These are phyloP conservation scores for Discostella stelligera DNA, from an alignment of 352 stramenopile genomes.

Conservation along the genomic window DNA sequence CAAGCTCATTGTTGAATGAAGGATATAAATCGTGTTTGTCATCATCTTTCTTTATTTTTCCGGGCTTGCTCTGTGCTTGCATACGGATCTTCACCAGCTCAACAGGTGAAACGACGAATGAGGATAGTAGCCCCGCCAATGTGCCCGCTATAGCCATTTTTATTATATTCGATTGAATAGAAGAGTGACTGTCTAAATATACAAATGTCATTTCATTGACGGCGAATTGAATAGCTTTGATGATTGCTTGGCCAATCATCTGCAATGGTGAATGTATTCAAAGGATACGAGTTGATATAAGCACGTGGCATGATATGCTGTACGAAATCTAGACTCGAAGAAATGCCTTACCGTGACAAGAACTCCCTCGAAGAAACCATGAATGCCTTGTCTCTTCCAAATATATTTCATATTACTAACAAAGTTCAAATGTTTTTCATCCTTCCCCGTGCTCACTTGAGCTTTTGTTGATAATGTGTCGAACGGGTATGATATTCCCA, in stretches of 20 bases:
- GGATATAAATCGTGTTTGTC: conserved; percentile 14
- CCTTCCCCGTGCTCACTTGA: conserved; percentile 48
- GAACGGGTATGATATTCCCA: conserved; percentile 70
- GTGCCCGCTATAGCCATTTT: conserved; percentile 49
- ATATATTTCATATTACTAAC: conserved; percentile 40
- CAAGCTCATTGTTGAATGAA: conserved; percentile 56
- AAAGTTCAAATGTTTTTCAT: conserved; percentile 27
- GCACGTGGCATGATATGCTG: no score
- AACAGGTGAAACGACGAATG: conserved; percentile 71
- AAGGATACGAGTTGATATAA: background rate
- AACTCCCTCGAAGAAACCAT: conserved; percentile 77
- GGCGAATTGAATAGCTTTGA: conserved; percentile 76
- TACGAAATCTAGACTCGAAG: background rate
- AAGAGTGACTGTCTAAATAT: conserved; percentile 42
- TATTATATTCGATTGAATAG: conserved; percentile 37
- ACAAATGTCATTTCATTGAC: conserved; percentile 65
- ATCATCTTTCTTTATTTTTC: conserved; percentile 41
- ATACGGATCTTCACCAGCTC: conserved; percentile 79
- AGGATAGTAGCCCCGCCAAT: conserved; percentile 51
- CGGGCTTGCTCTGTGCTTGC: conserved; percentile 54
- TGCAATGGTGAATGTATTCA: background rate
- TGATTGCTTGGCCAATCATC: conserved; percentile 76
- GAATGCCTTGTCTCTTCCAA: conserved; percentile 50
- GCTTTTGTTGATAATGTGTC: conserved; percentile 76
- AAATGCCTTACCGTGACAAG: conserved; percentile 40